These are phyloP conservation scores for Starmerella vitae DNA, from an alignment of 805 yeast genomes.

Conservation along the genomic window DNA sequence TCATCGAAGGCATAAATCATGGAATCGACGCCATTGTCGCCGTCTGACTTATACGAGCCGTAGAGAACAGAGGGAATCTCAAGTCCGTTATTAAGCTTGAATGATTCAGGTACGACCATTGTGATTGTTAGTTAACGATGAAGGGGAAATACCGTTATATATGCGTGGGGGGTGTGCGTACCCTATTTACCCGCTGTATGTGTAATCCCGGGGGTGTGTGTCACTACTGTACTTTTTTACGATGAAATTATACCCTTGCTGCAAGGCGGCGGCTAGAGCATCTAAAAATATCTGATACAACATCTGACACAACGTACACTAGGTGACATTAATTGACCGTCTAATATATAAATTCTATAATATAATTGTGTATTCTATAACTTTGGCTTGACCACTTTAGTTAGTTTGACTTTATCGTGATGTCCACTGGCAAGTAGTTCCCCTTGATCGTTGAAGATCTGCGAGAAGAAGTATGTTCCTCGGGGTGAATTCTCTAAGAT, in stretches of 20 bases:
- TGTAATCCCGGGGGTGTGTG: too few species aligned
- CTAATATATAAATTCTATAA: too few species aligned
- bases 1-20: slow-evolving; percentile 42
- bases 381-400: slow-evolving; percentile 13
- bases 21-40: slow-evolving; percentile 41
- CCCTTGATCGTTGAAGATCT: slow-evolving; percentile 9
- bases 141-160: background rate
- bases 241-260: too few species aligned
- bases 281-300: too few species aligned
- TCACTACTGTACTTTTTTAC: too few species aligned
- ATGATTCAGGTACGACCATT: slow-evolving; percentile 5
- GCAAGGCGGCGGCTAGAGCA: too few species aligned
- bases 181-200: too few species aligned
- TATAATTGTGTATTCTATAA: too few species aligned
- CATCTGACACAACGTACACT: too few species aligned
- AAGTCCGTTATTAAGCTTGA: slow-evolving; percentile 42
- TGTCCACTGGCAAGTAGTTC: slow-evolving; percentile 12
- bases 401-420: slow-evolving; percentile 18
- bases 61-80: slow-evolving; percentile 54
- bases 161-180: too few species aligned
- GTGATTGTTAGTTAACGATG: too few species aligned
- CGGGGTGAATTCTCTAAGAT: slow-evolving; percentile 11
- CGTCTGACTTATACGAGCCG: slow-evolving; percentile 58
- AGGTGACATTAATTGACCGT: too few species aligned
- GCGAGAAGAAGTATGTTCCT: slow-evolving; percentile 6